Conservation (phyloP, 225 moss, liverwort and hornwort species). For the Neckera pumila region DNA sequence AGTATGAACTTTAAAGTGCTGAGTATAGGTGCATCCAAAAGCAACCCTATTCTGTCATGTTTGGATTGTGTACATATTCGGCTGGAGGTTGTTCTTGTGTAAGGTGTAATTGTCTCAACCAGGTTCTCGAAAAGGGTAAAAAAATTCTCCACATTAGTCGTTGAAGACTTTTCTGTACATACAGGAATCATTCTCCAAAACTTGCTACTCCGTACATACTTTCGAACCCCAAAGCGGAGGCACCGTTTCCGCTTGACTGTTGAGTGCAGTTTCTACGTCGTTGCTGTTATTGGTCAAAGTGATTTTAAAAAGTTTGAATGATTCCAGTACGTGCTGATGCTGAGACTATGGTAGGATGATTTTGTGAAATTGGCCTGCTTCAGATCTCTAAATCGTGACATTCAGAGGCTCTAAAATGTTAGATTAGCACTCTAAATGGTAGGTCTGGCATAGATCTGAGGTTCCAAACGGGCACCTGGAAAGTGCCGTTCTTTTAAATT, state of each 20-base stretch:
- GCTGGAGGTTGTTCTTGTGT: background rate
- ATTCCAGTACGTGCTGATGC: background rate
- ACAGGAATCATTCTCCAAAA: background rate
- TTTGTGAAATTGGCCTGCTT: background rate
- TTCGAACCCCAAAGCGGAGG: background rate
- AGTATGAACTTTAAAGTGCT: background rate
- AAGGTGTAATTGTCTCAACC: background rate
- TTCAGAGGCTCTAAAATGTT: background rate
- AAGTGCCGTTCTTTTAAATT: background rate
- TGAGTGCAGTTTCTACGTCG: background rate
- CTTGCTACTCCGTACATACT: background rate
- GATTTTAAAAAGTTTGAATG: background rate
- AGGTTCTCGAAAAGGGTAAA: background rate
- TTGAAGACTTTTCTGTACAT: background rate
- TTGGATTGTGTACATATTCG: background rate
- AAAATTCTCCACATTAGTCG: background rate
- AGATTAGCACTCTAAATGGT: background rate
- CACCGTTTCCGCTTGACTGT: background rate
- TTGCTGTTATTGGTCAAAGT: background rate
- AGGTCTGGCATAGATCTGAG: background rate
- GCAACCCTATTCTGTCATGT: background rate
- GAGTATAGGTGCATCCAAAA: background rate
- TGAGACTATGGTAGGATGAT: background rate
- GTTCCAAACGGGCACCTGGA: background rate
- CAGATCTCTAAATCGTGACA: background rate